Evolutionary conservation across 1,284 basidiomycete genomes (phyloP).

Genomic region (Athelia psychrophila): DNA sequence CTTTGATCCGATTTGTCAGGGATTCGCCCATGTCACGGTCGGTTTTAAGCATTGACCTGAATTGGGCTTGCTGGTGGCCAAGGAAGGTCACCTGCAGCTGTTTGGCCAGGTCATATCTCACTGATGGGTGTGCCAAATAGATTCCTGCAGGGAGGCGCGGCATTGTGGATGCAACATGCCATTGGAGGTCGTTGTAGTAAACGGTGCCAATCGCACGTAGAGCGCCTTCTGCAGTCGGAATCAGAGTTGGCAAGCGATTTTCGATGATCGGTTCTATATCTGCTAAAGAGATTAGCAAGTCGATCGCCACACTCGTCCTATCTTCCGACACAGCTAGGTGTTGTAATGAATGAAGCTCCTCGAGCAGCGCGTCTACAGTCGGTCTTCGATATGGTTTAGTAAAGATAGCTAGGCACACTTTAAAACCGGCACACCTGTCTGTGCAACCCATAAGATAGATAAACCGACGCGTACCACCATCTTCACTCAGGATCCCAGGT

Average conservation of each 20-base stretch:
- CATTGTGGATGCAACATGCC: conserved; percentile 17
- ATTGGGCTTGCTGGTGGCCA: conserved; percentile 16
- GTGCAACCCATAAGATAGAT: conserved; percentile 32
- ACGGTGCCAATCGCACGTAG: conserved; percentile 26
- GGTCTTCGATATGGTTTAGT: conserved; percentile 21
- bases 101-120: conserved; percentile 28
- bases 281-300: conserved; percentile 25
- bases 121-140: conserved; percentile 25
- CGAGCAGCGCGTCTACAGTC: conserved; percentile 22
- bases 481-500: conserved; percentile 8
- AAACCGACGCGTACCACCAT: conserved; percentile 18
- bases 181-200: conserved; percentile 36
- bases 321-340: conserved; percentile 9
- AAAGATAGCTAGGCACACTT: neutral
- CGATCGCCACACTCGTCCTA: conserved; percentile 18
- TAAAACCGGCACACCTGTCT: conserved; percentile 23
- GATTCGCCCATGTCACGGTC: conserved; percentile 31
- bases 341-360: conserved; percentile 19
- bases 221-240: conserved; percentile 25
- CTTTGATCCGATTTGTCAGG: conserved; percentile 20
- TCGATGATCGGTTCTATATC: conserved; percentile 15
- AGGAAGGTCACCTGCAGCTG: conserved; percentile 29
- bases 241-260: conserved; percentile 23
- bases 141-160: conserved; percentile 9
- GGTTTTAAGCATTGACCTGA: conserved; percentile 19